Evolutionary conservation across 2,329 filamentous ascomycete genomes (phyloP).

Genomic region (Zymoseptoria crescenta): DNA sequence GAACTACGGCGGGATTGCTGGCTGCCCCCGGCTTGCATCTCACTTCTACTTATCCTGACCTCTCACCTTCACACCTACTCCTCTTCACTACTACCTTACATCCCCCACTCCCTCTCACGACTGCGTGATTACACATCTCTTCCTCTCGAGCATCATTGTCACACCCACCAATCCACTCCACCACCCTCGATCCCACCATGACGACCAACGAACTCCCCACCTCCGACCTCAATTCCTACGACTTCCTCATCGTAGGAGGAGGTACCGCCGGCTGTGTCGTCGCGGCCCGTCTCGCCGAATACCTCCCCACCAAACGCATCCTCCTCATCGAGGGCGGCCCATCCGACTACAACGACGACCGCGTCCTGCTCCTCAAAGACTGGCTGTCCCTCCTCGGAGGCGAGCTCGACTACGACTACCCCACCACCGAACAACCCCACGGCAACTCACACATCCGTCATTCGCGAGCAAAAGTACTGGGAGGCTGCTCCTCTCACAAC

Average conservation of each 20-base stretch:
- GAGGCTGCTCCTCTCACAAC: slow-evolving; percentile 90
- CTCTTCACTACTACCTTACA: background rate
- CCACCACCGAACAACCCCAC: slow-evolving; percentile 80
- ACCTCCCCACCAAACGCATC: slow-evolving; percentile 72
- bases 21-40: background rate
- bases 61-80: background rate
- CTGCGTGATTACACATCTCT: background rate
- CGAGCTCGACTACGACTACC: slow-evolving; percentile 86
- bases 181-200: slow-evolving; percentile 37
- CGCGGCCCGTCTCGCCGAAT: slow-evolving; percentile 70
- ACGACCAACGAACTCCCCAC: slow-evolving; percentile 61
- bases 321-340: slow-evolving; percentile 83
- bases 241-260: slow-evolving; percentile 80
- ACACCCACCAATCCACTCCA: background rate
- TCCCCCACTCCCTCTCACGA: background rate
- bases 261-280: slow-evolving; percentile 82
- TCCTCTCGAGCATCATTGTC: slow-evolving; percentile 2
- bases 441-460: slow-evolving; percentile 89
- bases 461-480: slow-evolving; percentile 84
- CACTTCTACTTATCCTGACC: background rate
- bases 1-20: background rate
- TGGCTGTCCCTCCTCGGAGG: slow-evolving; percentile 80
- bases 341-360: slow-evolving; percentile 80
- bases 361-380: slow-evolving; percentile 77
- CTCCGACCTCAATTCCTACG: slow-evolving; percentile 59